Conservation (phyloP, 2,329 filamentous ascomycete genomes). For the Lizonia empirigonia region DNA sequence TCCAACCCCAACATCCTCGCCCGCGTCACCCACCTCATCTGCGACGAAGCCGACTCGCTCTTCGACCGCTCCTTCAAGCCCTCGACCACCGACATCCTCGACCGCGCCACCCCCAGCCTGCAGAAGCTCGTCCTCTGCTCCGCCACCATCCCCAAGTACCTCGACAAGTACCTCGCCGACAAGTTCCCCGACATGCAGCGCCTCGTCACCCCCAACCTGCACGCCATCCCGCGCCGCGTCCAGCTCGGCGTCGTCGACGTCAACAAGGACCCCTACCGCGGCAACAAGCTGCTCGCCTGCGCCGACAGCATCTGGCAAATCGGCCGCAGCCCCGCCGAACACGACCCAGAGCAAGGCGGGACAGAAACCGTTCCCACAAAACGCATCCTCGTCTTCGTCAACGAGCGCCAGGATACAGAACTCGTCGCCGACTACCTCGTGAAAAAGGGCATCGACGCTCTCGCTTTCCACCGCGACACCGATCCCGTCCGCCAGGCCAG, state of each 20-base stretch:
- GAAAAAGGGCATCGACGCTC: slow-evolving; percentile 85
- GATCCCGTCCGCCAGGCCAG: slow-evolving; percentile 77
- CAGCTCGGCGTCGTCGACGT: slow-evolving; percentile 93
- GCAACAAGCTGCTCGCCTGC: slow-evolving; percentile 91
- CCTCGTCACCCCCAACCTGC: slow-evolving; percentile 92
- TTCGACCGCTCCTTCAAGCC: slow-evolving; percentile 91
- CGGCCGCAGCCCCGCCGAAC: slow-evolving; percentile 69
- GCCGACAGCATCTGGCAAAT: slow-evolving; percentile 95
- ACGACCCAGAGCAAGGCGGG: slow-evolving; percentile 47
- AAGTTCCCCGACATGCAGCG: slow-evolving; percentile 83
- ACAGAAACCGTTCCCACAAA: slow-evolving; percentile 70
- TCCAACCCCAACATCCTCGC: slow-evolving; percentile 90
- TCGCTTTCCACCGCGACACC: slow-evolving; percentile 84
- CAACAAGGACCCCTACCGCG: slow-evolving; percentile 87
- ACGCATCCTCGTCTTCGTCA: slow-evolving; percentile 93
- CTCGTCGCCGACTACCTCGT: slow-evolving; percentile 79
- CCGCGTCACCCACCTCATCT: slow-evolving; percentile 84
- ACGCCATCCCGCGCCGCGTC: slow-evolving; percentile 92
- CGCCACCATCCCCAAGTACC: slow-evolving; percentile 87
- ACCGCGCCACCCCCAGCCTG: slow-evolving; percentile 78
- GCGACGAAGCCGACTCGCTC: slow-evolving; percentile 96
- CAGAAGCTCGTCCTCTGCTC: slow-evolving; percentile 91
- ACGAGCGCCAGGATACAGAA: slow-evolving; percentile 87
- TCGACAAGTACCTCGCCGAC: slow-evolving; percentile 82
- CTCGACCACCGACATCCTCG: slow-evolving; percentile 80